Evolutionary conservation across 768 basidiomycete genomes (phyloP), one percentile per base, ranked within the genome.

Genomic region (Tulasnella sp.): DNA sequence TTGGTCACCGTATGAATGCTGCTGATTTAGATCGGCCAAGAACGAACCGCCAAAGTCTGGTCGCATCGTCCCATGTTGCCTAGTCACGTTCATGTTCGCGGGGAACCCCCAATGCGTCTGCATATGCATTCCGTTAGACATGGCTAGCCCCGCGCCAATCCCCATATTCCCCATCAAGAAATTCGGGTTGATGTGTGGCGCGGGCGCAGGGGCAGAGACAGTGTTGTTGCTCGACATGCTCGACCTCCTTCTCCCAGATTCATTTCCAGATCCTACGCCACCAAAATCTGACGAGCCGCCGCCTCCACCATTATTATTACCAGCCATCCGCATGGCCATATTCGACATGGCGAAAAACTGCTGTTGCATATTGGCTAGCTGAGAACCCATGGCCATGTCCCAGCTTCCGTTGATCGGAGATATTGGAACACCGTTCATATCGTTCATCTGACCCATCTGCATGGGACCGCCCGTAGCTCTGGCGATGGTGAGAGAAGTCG

Each of bases 401-500:
- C 46, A 48, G 46, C 19, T 10, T 19, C 46, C 46, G 19, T 27
- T 10, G 7, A 48, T 48, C 46, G 19, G 19, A 21, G 46, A 7
- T 7, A 27, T 21, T 5, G 46, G 19, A 5, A 48, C 11, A n/a
- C 19, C 46, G 46, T 27, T 21, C 19, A 22, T 25, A 30, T 22
- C 22, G n/a, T 52, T 22, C n/a, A 24, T 22, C n/a, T 31, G 50
- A 8, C n/a, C 24, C n/a, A 30, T 22, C 21, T 24, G 50, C 44
- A 48, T 1, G 27, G 43, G 49, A 49, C 60, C 65, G 5, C 74
- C 77, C 2, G 74, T 77, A 41, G 74, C 75, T 50, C 70, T 69
- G 41, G 77, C 76, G 29, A 74, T 76, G 24, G 73, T 76, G 48
- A 73, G 65, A n/a, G 79, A 76, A 7, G 77, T 75, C 17, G 76